These are phyloP conservation scores for Yamadazyma oceani DNA, from an alignment of 1,139 yeast species.

Conservation along the genomic window DNA sequence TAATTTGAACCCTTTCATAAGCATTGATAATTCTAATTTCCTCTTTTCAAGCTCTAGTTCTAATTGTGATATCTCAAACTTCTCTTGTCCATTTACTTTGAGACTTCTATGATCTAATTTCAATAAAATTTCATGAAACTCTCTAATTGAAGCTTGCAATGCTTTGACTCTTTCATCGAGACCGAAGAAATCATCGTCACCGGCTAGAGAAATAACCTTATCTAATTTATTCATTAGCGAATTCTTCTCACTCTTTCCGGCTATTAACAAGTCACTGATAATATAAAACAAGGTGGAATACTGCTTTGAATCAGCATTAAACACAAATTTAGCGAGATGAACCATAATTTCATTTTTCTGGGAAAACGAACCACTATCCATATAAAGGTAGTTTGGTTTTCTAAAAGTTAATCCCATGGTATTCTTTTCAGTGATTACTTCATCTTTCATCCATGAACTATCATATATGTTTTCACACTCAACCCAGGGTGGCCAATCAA, in stretches of 20 bases:
- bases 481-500: slow-evolving; percentile 83
- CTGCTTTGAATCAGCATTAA: slow-evolving; percentile 72
- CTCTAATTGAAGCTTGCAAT: slow-evolving; percentile 58
- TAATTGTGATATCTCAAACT: slow-evolving; percentile 35
- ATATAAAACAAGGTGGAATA: slow-evolving; percentile 67
- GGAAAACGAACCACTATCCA: slow-evolving; percentile 15
- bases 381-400: slow-evolving; percentile 64
- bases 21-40: slow-evolving; percentile 57
- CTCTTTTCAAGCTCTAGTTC: slow-evolving; percentile 60
- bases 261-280: slow-evolving; percentile 63
- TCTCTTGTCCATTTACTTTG: slow-evolving; percentile 23
- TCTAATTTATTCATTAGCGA: slow-evolving; percentile 60
- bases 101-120: slow-evolving; percentile 37
- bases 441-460: slow-evolving; percentile 51
- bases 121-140: slow-evolving; percentile 43
- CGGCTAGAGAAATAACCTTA: slow-evolving; percentile 67
- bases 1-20: slow-evolving; percentile 66
- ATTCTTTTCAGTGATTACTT: slow-evolving; percentile 62
- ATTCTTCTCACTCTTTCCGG: slow-evolving; percentile 62
- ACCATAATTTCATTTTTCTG: slow-evolving; percentile 40
- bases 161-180: slow-evolving; percentile 52
- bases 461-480: slow-evolving; percentile 75
- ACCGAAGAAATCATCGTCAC: slow-evolving; percentile 58
- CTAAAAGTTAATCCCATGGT: slow-evolving; percentile 63
- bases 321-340: slow-evolving; percentile 67